A percentile compares a stretch with the other conserved stretches of the same genome.
These are phyloP conservation scores for Gossypium longicalyx DNA, from an alignment of 345 rosid species.

Conservation along the genomic window DNA sequence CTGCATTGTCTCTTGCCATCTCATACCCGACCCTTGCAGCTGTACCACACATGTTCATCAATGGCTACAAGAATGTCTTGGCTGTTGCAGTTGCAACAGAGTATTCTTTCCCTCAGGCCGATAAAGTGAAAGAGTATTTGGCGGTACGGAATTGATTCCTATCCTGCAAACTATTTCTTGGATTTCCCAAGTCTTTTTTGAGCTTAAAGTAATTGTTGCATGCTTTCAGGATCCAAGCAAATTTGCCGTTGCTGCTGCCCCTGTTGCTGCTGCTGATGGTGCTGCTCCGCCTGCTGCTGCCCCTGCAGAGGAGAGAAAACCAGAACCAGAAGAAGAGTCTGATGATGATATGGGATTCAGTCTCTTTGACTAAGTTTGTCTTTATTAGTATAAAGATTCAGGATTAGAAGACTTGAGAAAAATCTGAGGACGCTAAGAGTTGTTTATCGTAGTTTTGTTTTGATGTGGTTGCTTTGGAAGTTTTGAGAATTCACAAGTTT, in stretches of 20 bases:
- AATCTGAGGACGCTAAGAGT: neutral
- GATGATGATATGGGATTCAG: conserved; percentile 88
- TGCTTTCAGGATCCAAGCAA: conserved; percentile 67
- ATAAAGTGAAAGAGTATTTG: conserved; percentile 77
- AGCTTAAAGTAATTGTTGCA: neutral
- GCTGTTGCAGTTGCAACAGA: conserved; percentile 70
- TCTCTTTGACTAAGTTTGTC: conserved; percentile 52
- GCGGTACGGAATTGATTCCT: conserved; percentile 34
- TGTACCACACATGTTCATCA: conserved; percentile 85
- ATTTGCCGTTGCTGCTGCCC: conserved; percentile 52
- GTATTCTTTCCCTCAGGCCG: conserved; percentile 73
- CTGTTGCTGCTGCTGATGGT: conserved; percentile 28
- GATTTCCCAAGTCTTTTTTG: no score
- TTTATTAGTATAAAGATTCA: neutral
- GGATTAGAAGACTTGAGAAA: neutral
- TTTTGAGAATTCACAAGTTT: no score
- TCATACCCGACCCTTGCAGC: conserved; percentile 91
- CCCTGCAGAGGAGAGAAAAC: conserved; percentile 61
- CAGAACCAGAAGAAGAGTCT: conserved; percentile 73
- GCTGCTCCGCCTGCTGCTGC: conserved; percentile 34
- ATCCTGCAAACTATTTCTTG: no score
- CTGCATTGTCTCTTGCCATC: conserved; percentile 60
- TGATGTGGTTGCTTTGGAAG: neutral
- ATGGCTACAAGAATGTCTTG: conserved; percentile 83
- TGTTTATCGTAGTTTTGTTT: neutral